Evolutionary conservation across 768 basidiomycete genomes (phyloP), one percentile per base, ranked within the genome.

Genomic region (Kwoniella heveanensis): DNA sequence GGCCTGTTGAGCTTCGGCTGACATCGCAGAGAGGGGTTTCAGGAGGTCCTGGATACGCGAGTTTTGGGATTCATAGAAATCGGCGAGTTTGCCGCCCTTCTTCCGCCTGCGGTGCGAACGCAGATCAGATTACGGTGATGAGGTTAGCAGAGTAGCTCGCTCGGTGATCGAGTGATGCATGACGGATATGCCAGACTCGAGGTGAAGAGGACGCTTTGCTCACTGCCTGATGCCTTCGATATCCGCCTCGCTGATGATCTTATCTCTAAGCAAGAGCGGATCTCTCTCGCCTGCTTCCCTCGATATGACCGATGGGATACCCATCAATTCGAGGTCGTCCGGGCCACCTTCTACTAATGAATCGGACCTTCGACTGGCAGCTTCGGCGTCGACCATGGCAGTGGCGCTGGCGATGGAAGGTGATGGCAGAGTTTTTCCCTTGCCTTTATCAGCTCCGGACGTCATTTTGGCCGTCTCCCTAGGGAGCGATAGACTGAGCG

Each of bases 11-110:
- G 92, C 92, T 71, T 95, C 91, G 54, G 86, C 85, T 0, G 91
- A 91, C 73, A 93, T 90, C 32, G 88, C 87, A 36, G 92, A 90
- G 86, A 98, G 89, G 0, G 92, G 86, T 80, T 95, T 96, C 32
- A 98, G 84, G 65, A 97, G 81, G n/a, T 86, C 85, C n/a, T 81
- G 77, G 66, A 98, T 95, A 63, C 93, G 88, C 12, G 72, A 76
- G 64, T 81, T 81, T 59, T 81, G 80, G 3, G 47, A 58, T 26
- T 71, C 58, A 59, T 81, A 81, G 58, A 80, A 81, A 5, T 62
- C 55, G 0, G 77, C 69, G n/a, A 81, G 60, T 52, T 77, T 77
- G 50, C 74, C 75, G 44, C 74, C 74, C 29, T 70, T 74, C 50
- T 72, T 73, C 7, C 74, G 62, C 39, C 74, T 71, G 24, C 1